These are phyloP conservation scores for Allomyces macrogynus DNA, from an alignment of 192 early-diverging fungal species.

Conservation along the genomic window DNA sequence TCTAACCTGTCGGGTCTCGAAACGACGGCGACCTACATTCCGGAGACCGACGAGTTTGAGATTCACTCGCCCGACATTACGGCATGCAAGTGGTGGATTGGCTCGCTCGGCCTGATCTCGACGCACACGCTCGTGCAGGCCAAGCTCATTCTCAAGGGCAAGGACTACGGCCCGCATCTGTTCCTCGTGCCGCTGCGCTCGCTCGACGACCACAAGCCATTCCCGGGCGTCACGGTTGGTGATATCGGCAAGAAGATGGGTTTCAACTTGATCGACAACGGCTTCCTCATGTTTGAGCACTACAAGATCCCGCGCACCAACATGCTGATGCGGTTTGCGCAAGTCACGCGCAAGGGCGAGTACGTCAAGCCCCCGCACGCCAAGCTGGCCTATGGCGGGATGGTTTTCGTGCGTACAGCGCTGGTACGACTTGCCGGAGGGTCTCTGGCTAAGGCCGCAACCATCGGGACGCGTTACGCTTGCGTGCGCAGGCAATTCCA, in stretches of 20 bases:
- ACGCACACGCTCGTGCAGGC: constrained; percentile 78
- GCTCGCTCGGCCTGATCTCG: constrained; percentile 54
- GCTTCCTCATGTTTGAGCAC: constrained; percentile 62
- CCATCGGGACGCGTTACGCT: constrained; percentile 50
- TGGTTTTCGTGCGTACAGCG: constrained; percentile 60
- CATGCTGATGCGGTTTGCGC: constrained; percentile 55
- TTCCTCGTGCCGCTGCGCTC: constrained; percentile 66
- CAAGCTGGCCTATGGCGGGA: constrained; percentile 68
- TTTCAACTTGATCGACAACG: constrained; percentile 69
- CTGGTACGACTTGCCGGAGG: constrained; percentile 41
- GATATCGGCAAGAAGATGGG: constrained; percentile 81
- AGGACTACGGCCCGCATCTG: constrained; percentile 58
- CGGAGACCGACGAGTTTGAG: constrained; percentile 70
- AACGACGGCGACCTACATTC: constrained; percentile 64
- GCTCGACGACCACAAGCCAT: constrained; percentile 42
- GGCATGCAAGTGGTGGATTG: constrained; percentile 74
- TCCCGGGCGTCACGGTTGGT: constrained; percentile 58
- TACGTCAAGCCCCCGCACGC: constrained; percentile 53
- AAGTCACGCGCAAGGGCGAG: constrained; percentile 43
- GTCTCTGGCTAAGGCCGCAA: constrained; percentile 43
- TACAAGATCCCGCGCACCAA: constrained; percentile 56
- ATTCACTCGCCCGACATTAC: constrained; percentile 58
- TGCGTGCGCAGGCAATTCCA: constrained; percentile 52
- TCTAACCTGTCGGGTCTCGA: constrained; percentile 78
- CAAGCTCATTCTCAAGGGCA: constrained; percentile 47